Base-by-base conservation (phyloP, 768 basidiomycete genomes). In the Pulveroboletus sp. region DNA sequence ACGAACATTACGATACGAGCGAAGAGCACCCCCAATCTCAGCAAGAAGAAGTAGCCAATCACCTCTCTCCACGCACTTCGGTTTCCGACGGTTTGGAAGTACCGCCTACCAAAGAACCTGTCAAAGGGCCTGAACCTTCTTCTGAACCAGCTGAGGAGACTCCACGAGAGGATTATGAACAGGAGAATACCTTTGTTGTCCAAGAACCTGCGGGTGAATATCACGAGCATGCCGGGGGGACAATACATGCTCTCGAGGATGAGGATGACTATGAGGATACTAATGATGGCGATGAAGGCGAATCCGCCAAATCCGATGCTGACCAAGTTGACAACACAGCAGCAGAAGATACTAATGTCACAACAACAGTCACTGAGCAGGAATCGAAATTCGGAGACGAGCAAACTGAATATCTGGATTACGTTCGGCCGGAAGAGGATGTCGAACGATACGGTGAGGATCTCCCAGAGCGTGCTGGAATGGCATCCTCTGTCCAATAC, bases 371-470 rank as follows among this genome's bases (percentile, higher is more conserved):
- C 32, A 43, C 45, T 4, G 51, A 38, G 8, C 63, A 48, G 1
- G 51, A 30, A 18, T 46, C 44, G 14, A 55, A 60, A 33, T 62
- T 55, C 8, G 64, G 57, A 14, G 70, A 58, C 39, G 69, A 73
- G 37, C 68, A 64, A 10, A 57, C 63, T 6, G 70, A 69, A 46
- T 70, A 71, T 40, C 37, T 62, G 17, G 68, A 71, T 30, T 60
- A 66, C 38, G 59, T 57, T 40, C 65, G 71, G 26, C 49, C 56
- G 3, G 69, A 64, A 43, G 73, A 73, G 21, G 68, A 69, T 47
- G 68, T 71, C 24, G 69, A 70, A 32, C 60, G 54, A 37, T 70
- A 66, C 27, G 68, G 66, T 21, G 73, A 72, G 27, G 68, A 65
- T 27, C 59, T 69, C 11, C 58, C 59, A 0, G 71, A 73, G 41